Conservation (phyloP, 139 green algal genomes). For the Chlamydomonas sp. region DNA sequence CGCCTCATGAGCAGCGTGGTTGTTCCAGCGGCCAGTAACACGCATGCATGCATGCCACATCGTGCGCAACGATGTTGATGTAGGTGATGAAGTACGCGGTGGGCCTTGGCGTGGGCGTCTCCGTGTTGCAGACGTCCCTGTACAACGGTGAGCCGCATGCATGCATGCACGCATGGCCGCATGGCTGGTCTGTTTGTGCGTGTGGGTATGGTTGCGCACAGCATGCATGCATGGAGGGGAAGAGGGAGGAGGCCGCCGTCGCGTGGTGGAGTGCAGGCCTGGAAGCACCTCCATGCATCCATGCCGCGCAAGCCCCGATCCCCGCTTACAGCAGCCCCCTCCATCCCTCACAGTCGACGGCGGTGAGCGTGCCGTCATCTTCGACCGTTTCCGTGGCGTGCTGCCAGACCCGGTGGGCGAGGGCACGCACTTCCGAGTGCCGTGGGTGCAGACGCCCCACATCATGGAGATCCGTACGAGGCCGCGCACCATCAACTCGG, state of each 20-base stretch:
- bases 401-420: constrained; percentile 71
- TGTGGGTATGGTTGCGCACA: not conserved
- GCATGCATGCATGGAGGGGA: not conserved
- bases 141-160: constrained; percentile 63
- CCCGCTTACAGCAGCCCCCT: not conserved
- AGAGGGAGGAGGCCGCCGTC: not conserved
- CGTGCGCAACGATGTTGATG: too few relatives aligned
- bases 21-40: too few relatives aligned
- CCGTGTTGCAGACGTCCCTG: constrained; percentile 65
- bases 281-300: not conserved
- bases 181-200: not conserved
- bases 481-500: constrained; percentile 86
- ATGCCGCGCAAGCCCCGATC: not conserved
- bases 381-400: constrained; percentile 89
- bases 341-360: constrained; percentile 78
- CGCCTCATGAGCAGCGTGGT: too few relatives aligned
- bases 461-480: constrained; percentile 96
- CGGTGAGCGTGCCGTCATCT: constrained; percentile 94
- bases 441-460: constrained; percentile 84
- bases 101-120: constrained; percentile 62
- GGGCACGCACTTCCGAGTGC: constrained; percentile 87
- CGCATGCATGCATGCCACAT: too few relatives aligned
- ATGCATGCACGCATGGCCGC: not conserved
- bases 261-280: not conserved
- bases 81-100: constrained; percentile 73